Percentiles rank a stretch among this genome's conserved stretches.
These are phyloP conservation scores for Cryphonectria radicalis DNA, from an alignment of 2,329 filamentous ascomycete species.

Conservation along the genomic window DNA sequence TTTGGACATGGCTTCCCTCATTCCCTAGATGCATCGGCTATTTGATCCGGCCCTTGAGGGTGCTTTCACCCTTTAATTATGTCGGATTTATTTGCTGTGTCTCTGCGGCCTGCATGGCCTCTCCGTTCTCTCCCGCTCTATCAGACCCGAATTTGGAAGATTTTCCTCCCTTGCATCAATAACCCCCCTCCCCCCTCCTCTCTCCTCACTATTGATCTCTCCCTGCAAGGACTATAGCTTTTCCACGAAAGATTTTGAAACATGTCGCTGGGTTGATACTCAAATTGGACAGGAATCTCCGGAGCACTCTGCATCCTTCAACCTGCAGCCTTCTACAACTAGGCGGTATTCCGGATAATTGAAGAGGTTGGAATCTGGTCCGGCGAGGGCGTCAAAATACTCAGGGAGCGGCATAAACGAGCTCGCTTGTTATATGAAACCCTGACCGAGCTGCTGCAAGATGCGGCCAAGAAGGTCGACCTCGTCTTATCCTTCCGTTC, in stretches of 20 bases:
- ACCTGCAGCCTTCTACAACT: background rate
- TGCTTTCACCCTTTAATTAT: background rate
- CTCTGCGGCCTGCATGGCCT: too few species aligned
- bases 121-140: background rate
- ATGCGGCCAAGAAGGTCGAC: background rate
- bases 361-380: background rate
- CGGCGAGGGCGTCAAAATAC: background rate
- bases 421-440: conserved; percentile 2
- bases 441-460: background rate
- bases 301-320: background rate
- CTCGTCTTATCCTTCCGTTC: background rate
- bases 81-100: background rate
- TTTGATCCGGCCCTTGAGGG: background rate
- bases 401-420: background rate
- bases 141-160: background rate
- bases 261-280: background rate
- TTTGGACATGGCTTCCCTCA: background rate
- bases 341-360: background rate
- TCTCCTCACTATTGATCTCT: background rate
- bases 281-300: background rate
- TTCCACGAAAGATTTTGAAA: background rate
- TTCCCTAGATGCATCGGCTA: background rate
- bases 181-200: background rate
- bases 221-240: background rate
- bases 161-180: background rate